These are phyloP conservation scores for Lumnitzera racemosa DNA, from an alignment of 345 rosid genomes.

Conservation along the genomic window DNA sequence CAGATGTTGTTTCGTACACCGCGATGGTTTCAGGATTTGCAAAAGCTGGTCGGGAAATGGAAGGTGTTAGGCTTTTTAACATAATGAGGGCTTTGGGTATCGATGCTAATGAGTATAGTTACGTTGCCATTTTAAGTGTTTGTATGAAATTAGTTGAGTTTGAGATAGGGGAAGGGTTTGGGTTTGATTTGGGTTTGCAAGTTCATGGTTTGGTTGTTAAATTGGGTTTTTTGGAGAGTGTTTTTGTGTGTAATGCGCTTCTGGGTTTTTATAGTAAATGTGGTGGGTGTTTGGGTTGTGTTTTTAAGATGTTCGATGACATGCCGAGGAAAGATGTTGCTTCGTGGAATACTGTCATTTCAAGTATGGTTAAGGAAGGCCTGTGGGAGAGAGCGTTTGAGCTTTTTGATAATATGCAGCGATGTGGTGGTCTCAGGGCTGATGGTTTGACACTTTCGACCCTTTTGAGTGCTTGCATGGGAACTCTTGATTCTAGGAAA, in stretches of 20 bases:
- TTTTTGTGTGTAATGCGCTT: conserved; percentile 57
- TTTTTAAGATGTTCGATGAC: conserved; percentile 51
- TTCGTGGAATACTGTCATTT: conserved; percentile 70
- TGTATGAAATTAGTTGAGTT: conserved; percentile 32
- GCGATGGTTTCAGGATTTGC: conserved; percentile 54
- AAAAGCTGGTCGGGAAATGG: conserved; percentile 35
- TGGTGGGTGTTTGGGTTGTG: conserved; percentile 25
- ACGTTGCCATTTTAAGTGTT: conserved; percentile 49
- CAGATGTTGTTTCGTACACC: conserved; percentile 66
- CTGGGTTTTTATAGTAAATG: conserved; percentile 52
- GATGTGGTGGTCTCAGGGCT: conserved; percentile 24
- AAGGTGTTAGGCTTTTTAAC: conserved; percentile 51
- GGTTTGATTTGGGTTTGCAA: conserved; percentile 36
- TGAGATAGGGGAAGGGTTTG: no score
- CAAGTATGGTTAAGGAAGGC: conserved; percentile 41
- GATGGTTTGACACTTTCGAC: conserved; percentile 58
- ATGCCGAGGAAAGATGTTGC: conserved; percentile 53
- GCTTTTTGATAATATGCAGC: conserved; percentile 33
- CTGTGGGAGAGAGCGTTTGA: conserved; percentile 36
- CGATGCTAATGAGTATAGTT: conserved; percentile 42
- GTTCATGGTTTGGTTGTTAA: conserved; percentile 43
- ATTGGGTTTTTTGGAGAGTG: conserved; percentile 26
- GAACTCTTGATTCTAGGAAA: conserved; percentile 24
- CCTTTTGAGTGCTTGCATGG: conserved; percentile 54
- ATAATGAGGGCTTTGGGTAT: conserved; percentile 46